Conservation (phyloP, 2,329 filamentous ascomycete genomes). For the Aspergillus novoparasiticus region DNA sequence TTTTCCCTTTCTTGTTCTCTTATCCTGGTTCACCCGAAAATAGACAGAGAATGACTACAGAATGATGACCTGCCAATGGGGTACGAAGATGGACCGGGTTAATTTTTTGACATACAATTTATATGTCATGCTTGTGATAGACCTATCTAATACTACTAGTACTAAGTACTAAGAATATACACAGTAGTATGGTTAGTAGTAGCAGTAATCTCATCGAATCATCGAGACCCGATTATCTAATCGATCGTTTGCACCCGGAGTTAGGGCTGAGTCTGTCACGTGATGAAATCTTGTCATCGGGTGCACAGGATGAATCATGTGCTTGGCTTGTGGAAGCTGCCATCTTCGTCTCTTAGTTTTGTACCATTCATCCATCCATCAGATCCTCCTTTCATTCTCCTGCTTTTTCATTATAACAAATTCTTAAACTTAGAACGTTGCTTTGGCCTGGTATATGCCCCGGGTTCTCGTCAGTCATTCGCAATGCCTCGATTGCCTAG, state of each 20-base stretch:
- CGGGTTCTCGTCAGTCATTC: constrained; percentile 9
- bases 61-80: not conserved
- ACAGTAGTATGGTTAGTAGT: not conserved
- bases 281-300: not conserved
- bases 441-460: constrained; percentile 18
- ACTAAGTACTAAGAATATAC: too few species aligned
- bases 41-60: not conserved
- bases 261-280: not conserved
- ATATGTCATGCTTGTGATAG: too few species aligned
- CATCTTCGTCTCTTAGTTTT: not conserved
- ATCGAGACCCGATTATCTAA: not conserved
- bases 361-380: not conserved
- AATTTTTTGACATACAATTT: too few species aligned
- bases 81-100: constrained; percentile 1
- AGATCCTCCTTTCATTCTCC: not conserved
- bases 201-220: not conserved
- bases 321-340: not conserved
- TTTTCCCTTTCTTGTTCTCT: too few species aligned
- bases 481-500: constrained; percentile 18
- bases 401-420: not conserved
- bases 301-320: not conserved
- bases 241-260: not conserved
- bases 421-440: not conserved
- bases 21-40: not conserved
- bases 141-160: too few species aligned